Evolutionary conservation across 306 rosid species (phyloP).

Genomic region (Sicyos edulis): DNA sequence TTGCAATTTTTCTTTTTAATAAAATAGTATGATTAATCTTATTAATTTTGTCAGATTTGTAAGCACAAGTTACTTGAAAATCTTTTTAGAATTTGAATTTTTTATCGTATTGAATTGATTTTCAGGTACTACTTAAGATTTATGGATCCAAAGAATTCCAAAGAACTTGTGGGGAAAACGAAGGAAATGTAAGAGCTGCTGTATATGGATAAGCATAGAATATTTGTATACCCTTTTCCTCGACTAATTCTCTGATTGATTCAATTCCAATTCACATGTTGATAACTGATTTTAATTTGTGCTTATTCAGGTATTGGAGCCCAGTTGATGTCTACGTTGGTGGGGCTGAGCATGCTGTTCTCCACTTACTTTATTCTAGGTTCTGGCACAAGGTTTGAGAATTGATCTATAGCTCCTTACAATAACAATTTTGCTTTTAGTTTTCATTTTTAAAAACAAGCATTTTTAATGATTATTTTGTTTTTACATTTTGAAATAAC

Average conservation of each 20-base stretch:
- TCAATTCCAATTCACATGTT: background rate
- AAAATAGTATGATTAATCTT: background rate
- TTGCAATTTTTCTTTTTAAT: background rate
- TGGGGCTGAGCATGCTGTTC: conserved; percentile 99
- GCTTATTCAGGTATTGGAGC: conserved; percentile 72
- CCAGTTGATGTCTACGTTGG: conserved; percentile 97
- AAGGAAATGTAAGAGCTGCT: conserved; percentile 59
- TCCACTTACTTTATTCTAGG: conserved; percentile 91
- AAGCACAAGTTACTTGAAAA: background rate
- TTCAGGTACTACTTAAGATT: conserved; percentile 92
- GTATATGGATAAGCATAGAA: conserved; percentile 15
- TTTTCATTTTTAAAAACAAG: background rate
- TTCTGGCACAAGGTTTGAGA: conserved; percentile 96
- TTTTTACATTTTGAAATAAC: conserved; percentile 2
- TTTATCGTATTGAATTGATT: conserved; percentile 16
- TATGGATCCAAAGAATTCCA: conserved; percentile 84
- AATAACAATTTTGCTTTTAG: background rate
- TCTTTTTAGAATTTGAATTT: background rate
- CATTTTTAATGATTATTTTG: background rate
- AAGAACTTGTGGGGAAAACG: conserved; percentile 61
- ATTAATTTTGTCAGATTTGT: background rate
- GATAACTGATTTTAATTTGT: background rate
- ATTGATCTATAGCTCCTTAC: conserved; percentile 4
- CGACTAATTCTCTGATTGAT: background rate
- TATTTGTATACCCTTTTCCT: conserved; percentile 11